phyloP scores from a whole-genome alignment of 2,329 filamentous ascomycete genomes.

The Epichloe sp. region DNA sequence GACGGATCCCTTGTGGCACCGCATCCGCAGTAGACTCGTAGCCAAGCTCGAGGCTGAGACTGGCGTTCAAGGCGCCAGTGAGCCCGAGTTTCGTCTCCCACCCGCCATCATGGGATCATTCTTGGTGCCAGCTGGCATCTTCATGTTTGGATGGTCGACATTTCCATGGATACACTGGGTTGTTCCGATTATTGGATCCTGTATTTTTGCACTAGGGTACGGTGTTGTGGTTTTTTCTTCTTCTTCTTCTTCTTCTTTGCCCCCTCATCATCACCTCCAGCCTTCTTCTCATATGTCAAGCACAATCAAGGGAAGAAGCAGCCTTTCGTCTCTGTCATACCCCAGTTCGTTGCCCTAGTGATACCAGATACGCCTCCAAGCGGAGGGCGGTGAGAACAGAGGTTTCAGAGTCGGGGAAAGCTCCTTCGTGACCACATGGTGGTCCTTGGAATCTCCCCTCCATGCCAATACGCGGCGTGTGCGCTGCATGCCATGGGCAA shows the following conservation, averaged over 20 bases:
- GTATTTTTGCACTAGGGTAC: constrained; percentile 58
- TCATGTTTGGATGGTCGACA: constrained; percentile 82
- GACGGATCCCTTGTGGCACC: constrained; percentile 54
- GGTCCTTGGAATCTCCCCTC: not conserved
- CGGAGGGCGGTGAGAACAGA: not conserved
- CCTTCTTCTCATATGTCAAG: not conserved
- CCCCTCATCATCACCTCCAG: not conserved
- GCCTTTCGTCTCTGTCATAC: constrained; percentile 2
- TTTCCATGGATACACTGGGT: constrained; percentile 65
- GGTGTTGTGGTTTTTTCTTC: constrained; percentile 22
- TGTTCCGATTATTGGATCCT: constrained; percentile 59
- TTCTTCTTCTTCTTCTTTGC: not conserved
- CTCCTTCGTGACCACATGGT: not conserved
- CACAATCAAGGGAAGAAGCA: not conserved
- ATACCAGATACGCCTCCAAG: not conserved
- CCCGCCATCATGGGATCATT: constrained; percentile 62
- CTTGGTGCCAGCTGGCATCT: constrained; percentile 67
- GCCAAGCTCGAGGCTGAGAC: constrained; percentile 36
- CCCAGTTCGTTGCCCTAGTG: constrained; percentile 1
- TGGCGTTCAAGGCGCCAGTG: constrained; percentile 43
- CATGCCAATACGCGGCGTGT: not conserved
- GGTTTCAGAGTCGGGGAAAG: not conserved
- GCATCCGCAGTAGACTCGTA: constrained; percentile 44
- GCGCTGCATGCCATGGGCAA: not conserved
- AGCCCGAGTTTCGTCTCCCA: constrained; percentile 79